phyloP scores from a whole-genome alignment of 805 yeast species.

The Metschnikowia gruessii region DNA sequence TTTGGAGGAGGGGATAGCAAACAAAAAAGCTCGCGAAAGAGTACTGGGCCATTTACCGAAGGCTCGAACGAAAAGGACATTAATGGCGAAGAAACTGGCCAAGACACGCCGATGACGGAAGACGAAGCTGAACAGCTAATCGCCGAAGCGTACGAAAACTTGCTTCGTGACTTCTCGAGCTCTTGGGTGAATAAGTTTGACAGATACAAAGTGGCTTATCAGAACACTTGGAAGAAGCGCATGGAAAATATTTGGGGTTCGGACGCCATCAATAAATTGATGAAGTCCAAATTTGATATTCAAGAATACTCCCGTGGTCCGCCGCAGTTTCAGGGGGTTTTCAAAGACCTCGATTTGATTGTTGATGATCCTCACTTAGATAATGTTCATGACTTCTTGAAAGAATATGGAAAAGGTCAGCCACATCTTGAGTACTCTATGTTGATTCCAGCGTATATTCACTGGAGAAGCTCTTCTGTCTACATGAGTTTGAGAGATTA shows the following conservation, averaged over 20 bases:
- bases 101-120: constrained; percentile 7
- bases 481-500: constrained; percentile 29
- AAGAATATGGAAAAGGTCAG: constrained; percentile 43
- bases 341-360: constrained; percentile 31
- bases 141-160: constrained; percentile 24
- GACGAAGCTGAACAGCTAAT: constrained; percentile 30
- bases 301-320: constrained; percentile 36
- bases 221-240: constrained; percentile 27
- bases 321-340: constrained; percentile 28
- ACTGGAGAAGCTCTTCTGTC: constrained; percentile 26
- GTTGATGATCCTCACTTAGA: constrained; percentile 28
- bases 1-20: background rate
- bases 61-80: background rate
- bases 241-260: constrained; percentile 33
- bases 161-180: constrained; percentile 28
- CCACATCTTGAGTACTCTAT: constrained; percentile 57
- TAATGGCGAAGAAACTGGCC: background rate
- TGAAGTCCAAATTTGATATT: constrained; percentile 34
- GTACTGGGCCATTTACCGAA: background rate
- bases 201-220: constrained; percentile 24
- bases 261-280: constrained; percentile 30
- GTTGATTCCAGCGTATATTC: constrained; percentile 47
- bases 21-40: background rate
- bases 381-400: constrained; percentile 38
- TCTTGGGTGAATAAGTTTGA: constrained; percentile 36